Base-by-base conservation (phyloP, 108 stramenopile species). In the Nitzschia sp. region DNA sequence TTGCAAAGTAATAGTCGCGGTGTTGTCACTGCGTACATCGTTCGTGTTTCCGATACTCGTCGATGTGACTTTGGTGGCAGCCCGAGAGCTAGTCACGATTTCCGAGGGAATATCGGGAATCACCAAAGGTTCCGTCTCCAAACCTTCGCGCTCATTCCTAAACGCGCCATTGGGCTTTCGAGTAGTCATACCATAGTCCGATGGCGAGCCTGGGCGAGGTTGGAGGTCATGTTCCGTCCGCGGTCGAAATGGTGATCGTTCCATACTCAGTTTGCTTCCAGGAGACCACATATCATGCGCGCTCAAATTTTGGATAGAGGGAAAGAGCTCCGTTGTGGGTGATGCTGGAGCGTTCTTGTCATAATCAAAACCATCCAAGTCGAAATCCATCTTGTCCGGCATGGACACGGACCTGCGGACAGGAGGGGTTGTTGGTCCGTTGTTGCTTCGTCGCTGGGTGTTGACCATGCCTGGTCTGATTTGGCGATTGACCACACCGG, bases 291-390 rank as follows among this genome's bases (percentile, higher is more conserved):
- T 28, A 6, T 63, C 66, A 47, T 34, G 62, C 15, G 46, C 28
- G 28, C 42, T 21, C 17, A 19, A 46, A 24, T 59, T 25, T 31
- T 60, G 62, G 8, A 25, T 30, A 59, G 46, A n/a, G 19, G 24
- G 5, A 53, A 24, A 24, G 13, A 15, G 30, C 5, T 6, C 23
- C 11, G 63, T 71, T 13, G 26, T n/a, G 29, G 74, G 70, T 15
- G 66, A 65, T 46, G 9, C 24, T 4, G 47, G 59, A n/a, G 68
- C 64, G 65, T 78, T 32, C 62, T 81, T 85, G 68, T 81, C 80
- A 72, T 59, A 85, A 47, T 85, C 84, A 62, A 85, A 85, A 25
- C 67, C 80, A 45, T 81, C 80, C 2, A 85, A 29, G 11, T 71
- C 49, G 47, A 74, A 45, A 45, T 54, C 31, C 49, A 72, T 18